phyloP scores from a whole-genome alignment of 208 protist species.

The Leishmania aethiopica region DNA sequence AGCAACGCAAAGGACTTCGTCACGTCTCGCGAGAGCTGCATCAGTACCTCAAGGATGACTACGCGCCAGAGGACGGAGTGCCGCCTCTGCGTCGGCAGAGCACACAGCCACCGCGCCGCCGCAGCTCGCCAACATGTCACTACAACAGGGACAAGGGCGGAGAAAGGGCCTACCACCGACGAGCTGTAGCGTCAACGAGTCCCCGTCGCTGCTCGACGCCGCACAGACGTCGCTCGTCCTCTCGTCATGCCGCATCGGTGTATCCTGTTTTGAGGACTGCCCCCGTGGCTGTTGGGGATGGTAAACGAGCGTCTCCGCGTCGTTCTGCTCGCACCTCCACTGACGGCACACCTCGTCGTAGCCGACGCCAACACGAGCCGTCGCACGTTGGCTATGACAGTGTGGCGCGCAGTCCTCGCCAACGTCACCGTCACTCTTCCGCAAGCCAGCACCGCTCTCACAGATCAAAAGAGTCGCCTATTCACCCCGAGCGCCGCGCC shows the following conservation, averaged over 20 bases:
- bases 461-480: slow-evolving; percentile 17
- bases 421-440: slow-evolving; percentile 4
- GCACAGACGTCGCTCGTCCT: slow-evolving; percentile 2
- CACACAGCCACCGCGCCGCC: slow-evolving; percentile 36
- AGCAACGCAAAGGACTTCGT: slow-evolving; percentile 10
- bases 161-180: slow-evolving; percentile 18
- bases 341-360: slow-evolving; percentile 15
- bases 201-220: slow-evolving; percentile 2
- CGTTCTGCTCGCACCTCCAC: slow-evolving; percentile 15
- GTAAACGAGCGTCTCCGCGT: background rate
- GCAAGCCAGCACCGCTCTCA: slow-evolving; percentile 17
- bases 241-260: slow-evolving; percentile 10
- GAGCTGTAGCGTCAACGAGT: slow-evolving; percentile 21
- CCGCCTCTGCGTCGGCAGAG: slow-evolving; percentile 34
- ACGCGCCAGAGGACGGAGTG: slow-evolving; percentile 24
- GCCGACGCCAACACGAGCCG: slow-evolving; percentile 16
- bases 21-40: slow-evolving; percentile 1
- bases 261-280: slow-evolving; percentile 11
- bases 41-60: slow-evolving; percentile 8
- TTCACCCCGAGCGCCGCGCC: slow-evolving; percentile 20
- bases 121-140: slow-evolving; percentile 23
- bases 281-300: slow-evolving; percentile 18
- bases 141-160: slow-evolving; percentile 5
- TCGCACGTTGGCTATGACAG: slow-evolving; percentile 4
- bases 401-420: slow-evolving; percentile 22